A percentile compares a stretch with the other conserved stretches of the same genome.
Conservation (phyloP, 169 alveolate genomes). For the Miamiensis avidus region DNA sequence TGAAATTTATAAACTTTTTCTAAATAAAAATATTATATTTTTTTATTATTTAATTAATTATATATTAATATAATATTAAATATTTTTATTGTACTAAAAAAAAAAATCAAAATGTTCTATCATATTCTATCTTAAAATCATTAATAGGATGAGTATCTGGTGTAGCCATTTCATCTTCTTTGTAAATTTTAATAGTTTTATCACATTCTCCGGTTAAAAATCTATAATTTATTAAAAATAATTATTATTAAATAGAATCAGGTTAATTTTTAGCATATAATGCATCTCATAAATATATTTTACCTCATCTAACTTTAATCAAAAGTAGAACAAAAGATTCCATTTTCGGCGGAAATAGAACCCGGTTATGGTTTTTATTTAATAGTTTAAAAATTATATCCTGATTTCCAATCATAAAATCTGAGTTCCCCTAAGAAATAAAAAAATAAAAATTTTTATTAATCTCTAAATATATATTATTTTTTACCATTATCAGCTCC, state of each 20-base stretch:
- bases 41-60: too few species aligned
- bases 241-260: too few species aligned
- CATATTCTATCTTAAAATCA: conserved; percentile 47
- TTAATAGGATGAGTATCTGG: conserved; percentile 62
- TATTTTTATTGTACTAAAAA: too few species aligned
- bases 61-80: too few species aligned
- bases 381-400: conserved; percentile 94
- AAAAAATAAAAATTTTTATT: too few species aligned
- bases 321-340: conserved; percentile 92
- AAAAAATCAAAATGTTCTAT: conserved; percentile 1
- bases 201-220: conserved; percentile 98
- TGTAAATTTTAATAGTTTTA: conserved; percentile 95
- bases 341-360: conserved; percentile 95
- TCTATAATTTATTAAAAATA: too few species aligned
- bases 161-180: conserved; percentile 80
- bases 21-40: too few species aligned
- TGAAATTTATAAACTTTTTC: too few species aligned
- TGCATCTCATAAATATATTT: not conserved
- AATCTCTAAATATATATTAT: too few species aligned
- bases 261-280: too few species aligned
- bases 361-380: conserved; percentile 95
- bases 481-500: conserved; percentile 97
- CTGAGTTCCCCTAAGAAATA: conserved; percentile 70
- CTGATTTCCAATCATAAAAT: conserved; percentile 98
- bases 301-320: conserved; percentile 77